A percentile compares a stretch with the other conserved stretches of the same genome.
Conservation (phyloP, 306 rosid species). For the Dryas alaskensis region DNA sequence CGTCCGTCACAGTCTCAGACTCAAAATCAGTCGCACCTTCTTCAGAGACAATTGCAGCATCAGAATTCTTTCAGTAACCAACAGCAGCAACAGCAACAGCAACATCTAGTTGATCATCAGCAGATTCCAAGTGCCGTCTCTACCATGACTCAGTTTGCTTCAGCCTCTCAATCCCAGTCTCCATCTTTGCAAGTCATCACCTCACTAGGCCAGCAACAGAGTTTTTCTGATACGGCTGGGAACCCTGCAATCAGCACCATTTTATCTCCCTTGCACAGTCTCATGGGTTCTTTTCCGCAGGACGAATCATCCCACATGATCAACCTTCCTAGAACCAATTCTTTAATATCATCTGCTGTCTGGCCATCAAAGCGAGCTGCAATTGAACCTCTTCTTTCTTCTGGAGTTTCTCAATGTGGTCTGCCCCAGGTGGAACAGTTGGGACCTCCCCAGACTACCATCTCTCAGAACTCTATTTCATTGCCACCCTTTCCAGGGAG, state of each 20-base stretch:
- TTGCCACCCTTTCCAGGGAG: slow-evolving; percentile 97
- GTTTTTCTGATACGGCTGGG: slow-evolving; percentile 74
- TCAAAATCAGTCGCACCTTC: slow-evolving; percentile 47
- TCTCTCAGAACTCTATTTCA: slow-evolving; percentile 56
- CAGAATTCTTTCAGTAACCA: slow-evolving; percentile 55
- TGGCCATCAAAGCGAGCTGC: slow-evolving; percentile 91
- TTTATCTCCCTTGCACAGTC: slow-evolving; percentile 77
- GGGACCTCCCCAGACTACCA: slow-evolving; percentile 50
- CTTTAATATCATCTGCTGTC: slow-evolving; percentile 55
- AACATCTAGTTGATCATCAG: slow-evolving; percentile 61
- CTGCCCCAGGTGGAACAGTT: slow-evolving; percentile 70
- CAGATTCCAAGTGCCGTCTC: slow-evolving; percentile 57
- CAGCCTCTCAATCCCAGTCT: slow-evolving; percentile 63
- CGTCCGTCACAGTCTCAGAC: slow-evolving; percentile 49
- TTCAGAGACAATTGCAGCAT: slow-evolving; percentile 63
- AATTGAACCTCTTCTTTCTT: slow-evolving; percentile 69
- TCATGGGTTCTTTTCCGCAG: slow-evolving; percentile 73
- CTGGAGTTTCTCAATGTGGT: slow-evolving; percentile 66
- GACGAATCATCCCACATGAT: slow-evolving; percentile 71
- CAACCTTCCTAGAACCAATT: slow-evolving; percentile 53
- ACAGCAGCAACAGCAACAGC: slow-evolving; percentile 39
- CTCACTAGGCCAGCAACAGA: slow-evolving; percentile 72
- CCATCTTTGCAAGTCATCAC: slow-evolving; percentile 60
- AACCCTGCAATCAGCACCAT: slow-evolving; percentile 48
- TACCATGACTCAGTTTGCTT: slow-evolving; percentile 67